Evolutionary conservation across 2,329 filamentous ascomycete genomes (phyloP), one percentile per base, ranked within the genome.

Genomic region (Hypoxylon sp.): DNA sequence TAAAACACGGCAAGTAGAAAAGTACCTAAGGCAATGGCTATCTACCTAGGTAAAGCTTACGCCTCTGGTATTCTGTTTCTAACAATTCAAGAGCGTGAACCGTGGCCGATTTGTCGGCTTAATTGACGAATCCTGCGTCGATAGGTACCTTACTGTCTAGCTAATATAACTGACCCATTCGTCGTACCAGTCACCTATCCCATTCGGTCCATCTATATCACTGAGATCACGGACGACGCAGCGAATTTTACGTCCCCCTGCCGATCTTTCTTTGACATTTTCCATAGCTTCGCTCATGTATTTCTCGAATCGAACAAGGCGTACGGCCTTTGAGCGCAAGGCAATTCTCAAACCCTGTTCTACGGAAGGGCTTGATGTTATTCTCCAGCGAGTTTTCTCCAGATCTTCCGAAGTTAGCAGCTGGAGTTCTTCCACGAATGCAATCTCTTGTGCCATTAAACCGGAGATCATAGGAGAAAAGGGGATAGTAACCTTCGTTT

Each of bases 341-440:
- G 50, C 51, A 34, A 52, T 56, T 28, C n/a, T 53, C n/a, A 64
- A 21, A 5, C 57, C 63, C 49, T 61, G 57, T 23, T 65, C 57
- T n/a, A 25, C 34, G 2, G 49, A 32, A 5, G 60, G 36, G 11
- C 56, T 49, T 7, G 45, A 49, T 32, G 21, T 7, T 5, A 38
- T 7, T 7, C 13, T 13, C 36, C 36, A 41, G 36, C 36, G 7
- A n/a, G n/a, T 60, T 17, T 32, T 52, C 41, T 65, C 43, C 17
- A 23, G 10, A 21, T 46, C 45, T 23, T 51, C 25, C 36, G 49
- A 34, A 5, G 62, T 38, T 13, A 10, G 3, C 2, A 23, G 2
- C 19, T 43, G 50, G 23, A 65, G 30, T 5, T 41, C n/a, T 19
- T 55, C 38, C 11, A 3, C 38, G n/a, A 64, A 2, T 2, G 43